phyloP scores from a whole-genome alignment of 305 asterid genomes.

The Andrographis paniculata region DNA sequence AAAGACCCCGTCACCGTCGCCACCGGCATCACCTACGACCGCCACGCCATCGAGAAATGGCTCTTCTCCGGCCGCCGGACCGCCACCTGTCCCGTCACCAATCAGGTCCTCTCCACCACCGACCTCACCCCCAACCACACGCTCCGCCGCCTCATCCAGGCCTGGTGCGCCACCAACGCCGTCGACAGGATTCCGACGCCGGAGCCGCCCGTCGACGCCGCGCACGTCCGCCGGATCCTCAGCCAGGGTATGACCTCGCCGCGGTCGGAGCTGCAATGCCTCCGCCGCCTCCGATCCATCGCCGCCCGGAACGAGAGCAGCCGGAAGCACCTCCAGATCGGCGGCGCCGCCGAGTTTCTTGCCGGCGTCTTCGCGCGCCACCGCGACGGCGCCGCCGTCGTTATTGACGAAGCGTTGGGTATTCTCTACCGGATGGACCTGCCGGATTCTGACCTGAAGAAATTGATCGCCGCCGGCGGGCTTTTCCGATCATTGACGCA shows the following conservation, averaged over 20 bases:
- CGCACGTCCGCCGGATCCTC: slow-evolving; percentile 41
- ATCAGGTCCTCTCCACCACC: slow-evolving; percentile 25
- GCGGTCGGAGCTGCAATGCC: slow-evolving; percentile 22
- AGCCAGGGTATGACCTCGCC: slow-evolving; percentile 31
- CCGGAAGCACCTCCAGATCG: slow-evolving; percentile 29
- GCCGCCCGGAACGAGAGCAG: slow-evolving; percentile 33
- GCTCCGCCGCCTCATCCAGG: slow-evolving; percentile 61
- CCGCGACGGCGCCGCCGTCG: slow-evolving; percentile 22
- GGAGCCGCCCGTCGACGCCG: slow-evolving; percentile 31
- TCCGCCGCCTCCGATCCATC: slow-evolving; percentile 38
- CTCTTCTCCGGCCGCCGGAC: slow-evolving; percentile 40
- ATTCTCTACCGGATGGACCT: slow-evolving; percentile 39
- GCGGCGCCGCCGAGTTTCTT: slow-evolving; percentile 41
- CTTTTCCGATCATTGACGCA: slow-evolving; percentile 30
- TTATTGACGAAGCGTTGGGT: slow-evolving; percentile 38
- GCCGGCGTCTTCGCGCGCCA: slow-evolving; percentile 21
- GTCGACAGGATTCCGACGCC: slow-evolving; percentile 66
- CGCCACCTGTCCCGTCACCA: slow-evolving; percentile 58
- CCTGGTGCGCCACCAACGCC: slow-evolving; percentile 63
- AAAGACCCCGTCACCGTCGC: slow-evolving; percentile 61
- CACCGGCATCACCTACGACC: slow-evolving; percentile 77
- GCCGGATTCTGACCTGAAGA: slow-evolving; percentile 35
- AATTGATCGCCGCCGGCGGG: slow-evolving; percentile 17
- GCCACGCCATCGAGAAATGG: slow-evolving; percentile 72
- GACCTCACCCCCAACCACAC: slow-evolving; percentile 76